Base-by-base conservation (phyloP, 345 rosid genomes). In the Pelargonium nanum region DNA sequence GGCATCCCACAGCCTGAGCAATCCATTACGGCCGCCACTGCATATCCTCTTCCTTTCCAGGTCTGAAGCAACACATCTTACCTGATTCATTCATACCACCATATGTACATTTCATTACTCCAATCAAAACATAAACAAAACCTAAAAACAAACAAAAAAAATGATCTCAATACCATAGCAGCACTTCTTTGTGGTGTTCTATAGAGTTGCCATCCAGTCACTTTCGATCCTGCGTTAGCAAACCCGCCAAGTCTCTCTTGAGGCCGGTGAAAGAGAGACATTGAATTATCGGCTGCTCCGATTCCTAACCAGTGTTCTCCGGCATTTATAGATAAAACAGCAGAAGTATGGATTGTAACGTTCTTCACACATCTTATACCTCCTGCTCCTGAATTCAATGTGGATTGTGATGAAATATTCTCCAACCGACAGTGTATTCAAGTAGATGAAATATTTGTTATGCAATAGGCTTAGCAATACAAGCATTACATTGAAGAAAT, bases 11-110 rank as follows among this genome's bases (percentile, higher is more conserved):
- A 94, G 81, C 74, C 99, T 75, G 58, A 94, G 89, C 72, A 84
- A 73, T 53, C 99, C 99, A 34, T 94, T 90, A 6, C 99, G 95
- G 65, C 97, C 99, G 24, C 99, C 96, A 40, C 95, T 84, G 74
- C 99, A 94, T 58, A 94, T 94, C 79, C 99, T 82, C 75, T 94
- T 94, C 84, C 99, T 83, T 72, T 94, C 99, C 0, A 94, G 95
- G 75, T 94, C 99, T 2, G 96, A 86, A 59, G 94, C 83, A 51
- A 86, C 85, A 57, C 99, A 90, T 69, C 99, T 83, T 67, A 94
- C 99, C 99, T 94, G 83, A 28, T 59, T 2, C 60, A 55, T 40
- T 44, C 8, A 34, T 15, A 30, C 23, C 48, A 55, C 19, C 40
- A 22, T 13, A 28, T 15, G 56, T 34, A 22, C 20, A 60, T 19